These are phyloP conservation scores for Claviceps monticola DNA, from an alignment of 2,329 filamentous ascomycete species.

Conservation along the genomic window DNA sequence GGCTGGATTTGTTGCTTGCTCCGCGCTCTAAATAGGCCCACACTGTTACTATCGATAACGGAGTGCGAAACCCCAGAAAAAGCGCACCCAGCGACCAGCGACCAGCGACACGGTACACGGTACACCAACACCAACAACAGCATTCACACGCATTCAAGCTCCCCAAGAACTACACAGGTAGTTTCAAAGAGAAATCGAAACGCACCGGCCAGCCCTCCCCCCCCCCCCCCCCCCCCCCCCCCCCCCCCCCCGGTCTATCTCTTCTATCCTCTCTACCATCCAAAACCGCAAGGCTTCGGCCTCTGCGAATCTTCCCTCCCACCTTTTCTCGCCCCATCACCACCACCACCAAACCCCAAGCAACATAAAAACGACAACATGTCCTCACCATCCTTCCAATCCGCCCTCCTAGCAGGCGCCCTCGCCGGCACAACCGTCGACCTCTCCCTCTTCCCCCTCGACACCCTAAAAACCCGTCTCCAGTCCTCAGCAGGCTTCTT, in stretches of 20 bases:
- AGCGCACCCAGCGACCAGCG: background rate
- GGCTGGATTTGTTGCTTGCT: background rate
- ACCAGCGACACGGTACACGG: no score
- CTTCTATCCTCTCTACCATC: background rate
- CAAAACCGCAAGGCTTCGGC: background rate
- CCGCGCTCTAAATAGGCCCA: no score
- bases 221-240: background rate
- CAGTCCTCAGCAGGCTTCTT: conserved; percentile 71
- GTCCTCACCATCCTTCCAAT: conserved; percentile 33
- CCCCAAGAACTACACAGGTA: no score
- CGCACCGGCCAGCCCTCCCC: background rate
- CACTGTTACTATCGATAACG: background rate
- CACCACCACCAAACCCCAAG: background rate
- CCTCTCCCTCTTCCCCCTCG: conserved; percentile 91
- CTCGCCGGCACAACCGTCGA: conserved; percentile 92
- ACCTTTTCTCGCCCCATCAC: background rate
- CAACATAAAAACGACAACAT: background rate
- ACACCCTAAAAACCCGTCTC: conserved; percentile 95
- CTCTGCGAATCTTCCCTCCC: background rate
- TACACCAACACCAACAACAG: background rate
- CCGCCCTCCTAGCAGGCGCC: conserved; percentile 64
- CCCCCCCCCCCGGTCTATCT: background rate
- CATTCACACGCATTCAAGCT: background rate
- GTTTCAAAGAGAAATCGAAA: no score
- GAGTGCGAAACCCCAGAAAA: background rate